phyloP scores from a whole-genome alignment of 2,329 filamentous ascomycete genomes.

The Talaromyces sp. region DNA sequence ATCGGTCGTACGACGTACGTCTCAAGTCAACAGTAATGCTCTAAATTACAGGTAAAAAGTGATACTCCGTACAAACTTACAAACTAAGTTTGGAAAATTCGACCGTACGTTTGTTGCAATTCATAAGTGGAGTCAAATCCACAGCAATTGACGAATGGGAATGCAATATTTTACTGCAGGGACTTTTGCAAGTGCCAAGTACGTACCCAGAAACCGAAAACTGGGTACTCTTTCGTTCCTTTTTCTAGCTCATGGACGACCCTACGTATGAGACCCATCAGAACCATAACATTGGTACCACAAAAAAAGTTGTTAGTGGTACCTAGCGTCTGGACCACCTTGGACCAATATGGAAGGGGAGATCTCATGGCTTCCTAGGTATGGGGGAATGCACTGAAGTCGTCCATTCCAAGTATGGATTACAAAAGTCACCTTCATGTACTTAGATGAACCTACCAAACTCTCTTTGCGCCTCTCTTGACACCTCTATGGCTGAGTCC shows the following conservation, averaged over 20 bases:
- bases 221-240: background rate
- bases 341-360: background rate
- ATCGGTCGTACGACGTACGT: background rate
- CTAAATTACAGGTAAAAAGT: background rate
- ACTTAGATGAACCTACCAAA: background rate
- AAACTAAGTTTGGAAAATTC: background rate
- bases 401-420: slow-evolving; percentile 4
- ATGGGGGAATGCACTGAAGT: background rate
- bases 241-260: background rate
- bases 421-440: slow-evolving; percentile 5
- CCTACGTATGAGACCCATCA: slow-evolving; percentile 6
- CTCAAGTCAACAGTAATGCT: background rate
- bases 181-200: background rate
- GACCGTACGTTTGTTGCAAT: background rate
- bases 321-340: background rate
- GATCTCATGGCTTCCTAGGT: background rate
- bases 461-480: slow-evolving; percentile 9
- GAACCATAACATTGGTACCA: slow-evolving; percentile 14
- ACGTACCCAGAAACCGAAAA: slow-evolving; percentile 11
- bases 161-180: slow-evolving; percentile 1
- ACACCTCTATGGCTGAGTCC: background rate
- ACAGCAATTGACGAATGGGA: slow-evolving; percentile 3
- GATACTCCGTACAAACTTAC: background rate
- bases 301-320: slow-evolving; percentile 1
- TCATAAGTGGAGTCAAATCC: background rate